Percentiles rank a stretch among this genome's conserved stretches.
These are phyloP conservation scores for Xylariaceae sp. DNA, from an alignment of 2,329 filamentous ascomycete genomes.

Conservation along the genomic window DNA sequence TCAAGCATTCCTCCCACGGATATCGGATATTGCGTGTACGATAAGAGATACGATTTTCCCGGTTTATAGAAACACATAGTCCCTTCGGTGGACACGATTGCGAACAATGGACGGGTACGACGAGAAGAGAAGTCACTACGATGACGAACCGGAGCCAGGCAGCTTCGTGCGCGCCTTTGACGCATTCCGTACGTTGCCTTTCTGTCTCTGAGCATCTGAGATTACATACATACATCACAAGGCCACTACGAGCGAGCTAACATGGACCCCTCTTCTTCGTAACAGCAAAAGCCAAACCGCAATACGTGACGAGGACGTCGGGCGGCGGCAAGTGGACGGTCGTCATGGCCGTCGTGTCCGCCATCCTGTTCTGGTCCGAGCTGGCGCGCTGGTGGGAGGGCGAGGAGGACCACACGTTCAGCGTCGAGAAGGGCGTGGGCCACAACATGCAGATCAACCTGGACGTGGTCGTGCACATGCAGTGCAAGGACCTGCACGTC, in stretches of 20 bases:
- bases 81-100: constrained; percentile 2
- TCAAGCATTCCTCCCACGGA: no score
- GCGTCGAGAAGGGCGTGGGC: constrained; percentile 85
- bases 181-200: constrained; percentile 71
- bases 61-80: not conserved
- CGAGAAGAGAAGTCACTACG: constrained; percentile 57
- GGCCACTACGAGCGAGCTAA: constrained; percentile 17
- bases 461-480: constrained; percentile 87
- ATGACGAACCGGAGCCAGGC: constrained; percentile 69
- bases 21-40: no score
- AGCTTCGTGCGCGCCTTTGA: constrained; percentile 82
- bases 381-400: constrained; percentile 78
- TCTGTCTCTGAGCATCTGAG: not conserved
- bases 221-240: constrained; percentile 12
- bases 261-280: constrained; percentile 2
- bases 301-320: constrained; percentile 78
- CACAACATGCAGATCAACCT: constrained; percentile 91
- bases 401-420: constrained; percentile 80
- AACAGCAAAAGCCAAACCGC: constrained; percentile 88
- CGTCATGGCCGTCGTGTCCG: constrained; percentile 67
- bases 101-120: constrained; percentile 73
- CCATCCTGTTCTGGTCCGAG: constrained; percentile 73
- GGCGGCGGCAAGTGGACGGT: constrained; percentile 94
- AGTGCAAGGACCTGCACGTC: constrained; percentile 80
- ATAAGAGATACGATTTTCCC: not conserved